phyloP scores from a whole-genome alignment of 2,329 filamentous ascomycete species.

The Tolypocladium tundrense region DNA sequence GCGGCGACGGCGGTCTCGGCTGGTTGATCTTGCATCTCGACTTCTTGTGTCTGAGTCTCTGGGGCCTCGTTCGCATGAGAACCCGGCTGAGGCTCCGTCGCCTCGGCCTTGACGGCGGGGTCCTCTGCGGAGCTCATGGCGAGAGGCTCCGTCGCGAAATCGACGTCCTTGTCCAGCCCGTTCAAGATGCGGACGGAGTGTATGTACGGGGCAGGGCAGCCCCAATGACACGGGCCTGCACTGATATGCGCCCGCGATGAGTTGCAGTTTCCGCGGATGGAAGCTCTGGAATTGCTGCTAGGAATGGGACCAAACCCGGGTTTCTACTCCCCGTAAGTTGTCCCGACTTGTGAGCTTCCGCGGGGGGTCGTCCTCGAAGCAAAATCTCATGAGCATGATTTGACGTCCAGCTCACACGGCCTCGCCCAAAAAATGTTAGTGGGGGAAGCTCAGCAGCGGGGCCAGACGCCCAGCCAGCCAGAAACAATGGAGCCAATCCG shows the following conservation, averaged over 20 bases:
- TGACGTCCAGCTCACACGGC: not conserved
- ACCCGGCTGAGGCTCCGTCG: not conserved
- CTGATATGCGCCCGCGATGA: not conserved
- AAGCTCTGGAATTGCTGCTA: not conserved
- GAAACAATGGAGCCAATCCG: conserved; percentile 16
- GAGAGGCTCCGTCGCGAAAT: not conserved
- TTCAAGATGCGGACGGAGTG: not conserved
- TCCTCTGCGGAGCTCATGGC: not conserved
- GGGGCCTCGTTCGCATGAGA: too few relatives aligned
- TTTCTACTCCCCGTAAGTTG: not conserved
- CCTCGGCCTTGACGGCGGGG: not conserved
- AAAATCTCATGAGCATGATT: not conserved
- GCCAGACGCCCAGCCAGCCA: not conserved
- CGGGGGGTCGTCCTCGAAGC: not conserved
- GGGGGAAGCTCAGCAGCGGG: not conserved
- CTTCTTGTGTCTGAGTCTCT: too few relatives aligned
- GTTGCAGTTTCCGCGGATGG: too few relatives aligned
- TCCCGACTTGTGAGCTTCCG: not conserved
- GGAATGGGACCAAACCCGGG: not conserved
- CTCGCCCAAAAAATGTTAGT: not conserved
- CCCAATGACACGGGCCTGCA: not conserved
- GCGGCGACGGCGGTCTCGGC: not conserved
- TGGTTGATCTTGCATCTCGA: not conserved
- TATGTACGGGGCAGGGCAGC: not conserved
- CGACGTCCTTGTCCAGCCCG: not conserved